Conservation (phyloP, 2,329 filamentous ascomycete species). For the Fusarium abutilonis region DNA sequence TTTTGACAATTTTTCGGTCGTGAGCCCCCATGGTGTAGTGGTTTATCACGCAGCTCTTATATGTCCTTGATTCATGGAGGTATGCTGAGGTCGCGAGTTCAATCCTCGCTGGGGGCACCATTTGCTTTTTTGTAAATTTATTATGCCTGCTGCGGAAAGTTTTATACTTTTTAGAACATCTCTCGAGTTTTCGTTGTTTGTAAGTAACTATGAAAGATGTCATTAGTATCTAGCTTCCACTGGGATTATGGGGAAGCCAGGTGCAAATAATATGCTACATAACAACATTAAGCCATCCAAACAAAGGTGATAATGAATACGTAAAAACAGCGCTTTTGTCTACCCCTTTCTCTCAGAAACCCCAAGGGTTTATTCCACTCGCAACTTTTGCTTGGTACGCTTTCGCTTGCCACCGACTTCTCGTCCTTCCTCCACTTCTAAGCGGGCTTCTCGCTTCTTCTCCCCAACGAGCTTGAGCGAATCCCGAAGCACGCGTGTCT, state of each 20-base stretch:
- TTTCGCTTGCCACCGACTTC: conserved; percentile 90
- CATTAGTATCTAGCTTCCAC: background rate
- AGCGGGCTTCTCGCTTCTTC: conserved; percentile 90
- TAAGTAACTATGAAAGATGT: too few species aligned
- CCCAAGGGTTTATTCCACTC: conserved; percentile 43
- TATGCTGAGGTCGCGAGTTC: conserved; percentile 39
- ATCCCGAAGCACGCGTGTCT: conserved; percentile 85
- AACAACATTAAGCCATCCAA: background rate
- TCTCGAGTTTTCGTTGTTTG: too few species aligned
- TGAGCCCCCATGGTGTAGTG: conserved; percentile 37
- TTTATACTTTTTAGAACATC: too few species aligned
- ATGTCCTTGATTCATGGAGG: conserved; percentile 33
- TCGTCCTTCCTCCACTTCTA: conserved; percentile 91
- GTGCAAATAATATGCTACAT: too few species aligned
- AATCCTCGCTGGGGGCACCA: conserved; percentile 37
- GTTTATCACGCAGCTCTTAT: conserved; percentile 39
- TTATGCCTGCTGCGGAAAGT: background rate
- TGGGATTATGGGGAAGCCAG: background rate
- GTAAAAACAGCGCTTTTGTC: conserved; percentile 23
- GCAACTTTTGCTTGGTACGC: conserved; percentile 67
- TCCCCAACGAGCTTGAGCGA: conserved; percentile 90
- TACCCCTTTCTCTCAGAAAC: conserved; percentile 2
- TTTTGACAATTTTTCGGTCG: background rate
- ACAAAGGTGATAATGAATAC: background rate
- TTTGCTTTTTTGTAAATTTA: background rate